Conservation (phyloP, 306 rosid genomes). For the Vigna mungo region DNA sequence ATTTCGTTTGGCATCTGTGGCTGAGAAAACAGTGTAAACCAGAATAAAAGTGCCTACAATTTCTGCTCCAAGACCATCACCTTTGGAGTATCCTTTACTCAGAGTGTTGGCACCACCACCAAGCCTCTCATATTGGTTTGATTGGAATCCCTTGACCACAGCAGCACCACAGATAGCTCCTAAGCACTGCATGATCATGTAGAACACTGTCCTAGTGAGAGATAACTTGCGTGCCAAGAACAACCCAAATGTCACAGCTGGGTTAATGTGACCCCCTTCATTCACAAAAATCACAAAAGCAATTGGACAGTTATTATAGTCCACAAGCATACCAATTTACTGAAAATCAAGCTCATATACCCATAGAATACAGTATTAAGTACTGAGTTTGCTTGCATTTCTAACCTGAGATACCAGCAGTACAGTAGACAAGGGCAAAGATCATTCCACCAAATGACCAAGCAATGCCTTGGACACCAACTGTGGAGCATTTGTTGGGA, state of each 20-base stretch:
- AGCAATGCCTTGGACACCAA: slow-evolving; percentile 57
- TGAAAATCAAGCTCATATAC: background rate
- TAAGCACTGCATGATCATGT: slow-evolving; percentile 25
- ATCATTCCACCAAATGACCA: slow-evolving; percentile 63
- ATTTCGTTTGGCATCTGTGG: slow-evolving; percentile 27
- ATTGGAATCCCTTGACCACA: slow-evolving; percentile 34
- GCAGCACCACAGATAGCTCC: slow-evolving; percentile 39
- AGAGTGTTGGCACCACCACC: slow-evolving; percentile 36
- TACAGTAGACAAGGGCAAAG: slow-evolving; percentile 56
- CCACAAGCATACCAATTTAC: background rate
- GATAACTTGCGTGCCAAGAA: slow-evolving; percentile 34
- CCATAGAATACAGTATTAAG: background rate
- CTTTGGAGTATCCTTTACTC: slow-evolving; percentile 11
- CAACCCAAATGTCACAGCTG: slow-evolving; percentile 32
- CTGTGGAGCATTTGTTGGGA: slow-evolving; percentile 48
- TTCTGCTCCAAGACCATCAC: slow-evolving; percentile 35
- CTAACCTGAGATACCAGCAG: slow-evolving; percentile 57
- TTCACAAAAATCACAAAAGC: background rate
- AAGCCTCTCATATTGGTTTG: slow-evolving; percentile 36
- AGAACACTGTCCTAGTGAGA: slow-evolving; percentile 22
- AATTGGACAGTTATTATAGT: background rate
- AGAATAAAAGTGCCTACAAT: slow-evolving; percentile 31
- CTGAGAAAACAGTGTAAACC: slow-evolving; percentile 24
- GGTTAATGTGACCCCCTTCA: slow-evolving; percentile 43
- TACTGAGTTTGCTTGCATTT: background rate